Evolutionary conservation across 352 stramenopile species (phyloP), one percentile per base, ranked within the genome.

Genomic region (Globisporangium orthogonon): DNA sequence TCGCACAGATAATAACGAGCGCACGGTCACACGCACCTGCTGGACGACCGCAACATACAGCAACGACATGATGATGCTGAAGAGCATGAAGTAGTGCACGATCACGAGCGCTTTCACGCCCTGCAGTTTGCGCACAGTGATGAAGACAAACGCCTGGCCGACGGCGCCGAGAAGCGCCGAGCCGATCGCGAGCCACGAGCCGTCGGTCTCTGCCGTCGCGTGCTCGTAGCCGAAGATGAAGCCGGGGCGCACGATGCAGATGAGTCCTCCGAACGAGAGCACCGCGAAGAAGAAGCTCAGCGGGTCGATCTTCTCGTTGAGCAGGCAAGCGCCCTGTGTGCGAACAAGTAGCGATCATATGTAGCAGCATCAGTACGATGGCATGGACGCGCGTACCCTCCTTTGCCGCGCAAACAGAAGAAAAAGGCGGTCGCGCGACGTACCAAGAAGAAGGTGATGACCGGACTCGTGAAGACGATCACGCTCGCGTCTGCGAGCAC

Each of bases 1-100:
- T 7, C 9, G 18, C 35, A 4, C 9, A 17, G 18, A 33, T 10
- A 23, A 23, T 50, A 28, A 30, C 11, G 23, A 35, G 0, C 14
- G 3, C 46, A 5, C 28, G 33, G 46, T 17, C 10, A 14, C 18
- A 0, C 23, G 52, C 65, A 85, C 75, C 62, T 61, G 64, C 52
- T 87, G 59, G n/a, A 89, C 65, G 18, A 89, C 10, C 0, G 61
- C 54, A 47, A 92, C 78, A 63, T 81, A 87, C 2, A 78, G 11
- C 17, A 75, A 48, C 56, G 83, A 85, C 28, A 62, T 52, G 15
- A 73, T 30, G 28, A 73, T 62, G 50, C 70, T 87, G 37, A 81
- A 83, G 1, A 89, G 62, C 76, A 93, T 79, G 33, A 91, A 91
- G 66, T 93, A 91, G 69, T 93, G 75, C 28, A 90, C 64, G 30